Evolutionary conservation across 257 asterid species (phyloP).

Genomic region (Salvia hispanica): DNA sequence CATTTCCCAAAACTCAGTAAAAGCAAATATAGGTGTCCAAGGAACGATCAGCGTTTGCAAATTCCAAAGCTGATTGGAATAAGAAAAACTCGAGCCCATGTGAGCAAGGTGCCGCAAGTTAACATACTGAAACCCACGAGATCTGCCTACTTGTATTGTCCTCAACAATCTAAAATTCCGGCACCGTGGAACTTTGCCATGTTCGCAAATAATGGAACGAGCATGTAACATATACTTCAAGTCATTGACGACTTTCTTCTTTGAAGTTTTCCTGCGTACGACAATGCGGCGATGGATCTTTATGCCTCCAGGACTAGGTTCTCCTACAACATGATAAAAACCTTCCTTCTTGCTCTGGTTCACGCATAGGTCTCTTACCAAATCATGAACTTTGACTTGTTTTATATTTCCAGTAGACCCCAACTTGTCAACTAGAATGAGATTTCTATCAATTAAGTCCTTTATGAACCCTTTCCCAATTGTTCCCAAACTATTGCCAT

Average conservation of each 20-base stretch:
- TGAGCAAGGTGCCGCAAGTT: not conserved
- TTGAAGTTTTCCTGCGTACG: not conserved
- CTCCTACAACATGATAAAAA: not conserved
- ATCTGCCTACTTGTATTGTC: not conserved
- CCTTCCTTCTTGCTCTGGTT: not conserved
- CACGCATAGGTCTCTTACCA: slow-evolving; percentile 9
- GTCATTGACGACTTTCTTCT: not conserved
- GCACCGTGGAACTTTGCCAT: too few species aligned
- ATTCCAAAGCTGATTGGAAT: slow-evolving; percentile 22
- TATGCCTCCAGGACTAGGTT: not conserved
- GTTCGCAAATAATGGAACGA: not conserved
- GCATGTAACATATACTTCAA: not conserved
- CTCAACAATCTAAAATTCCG: not conserved
- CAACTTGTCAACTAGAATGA: not conserved
- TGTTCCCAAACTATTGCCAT: not conserved
- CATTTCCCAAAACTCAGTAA: slow-evolving; percentile 16
- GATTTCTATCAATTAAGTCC: slow-evolving; percentile 10
- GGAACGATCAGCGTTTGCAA: slow-evolving; percentile 15
- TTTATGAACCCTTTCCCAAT: not conserved
- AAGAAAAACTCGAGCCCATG: not conserved
- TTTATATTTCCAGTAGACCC: not conserved
- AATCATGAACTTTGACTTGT: slow-evolving; percentile 12
- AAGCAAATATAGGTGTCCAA: not conserved
- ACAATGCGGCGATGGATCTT: slow-evolving; percentile 1
- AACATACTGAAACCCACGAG: not conserved